Conservation (phyloP, 2,329 filamentous ascomycete genomes). For the Stachybotrys chlorohalonatus region DNA sequence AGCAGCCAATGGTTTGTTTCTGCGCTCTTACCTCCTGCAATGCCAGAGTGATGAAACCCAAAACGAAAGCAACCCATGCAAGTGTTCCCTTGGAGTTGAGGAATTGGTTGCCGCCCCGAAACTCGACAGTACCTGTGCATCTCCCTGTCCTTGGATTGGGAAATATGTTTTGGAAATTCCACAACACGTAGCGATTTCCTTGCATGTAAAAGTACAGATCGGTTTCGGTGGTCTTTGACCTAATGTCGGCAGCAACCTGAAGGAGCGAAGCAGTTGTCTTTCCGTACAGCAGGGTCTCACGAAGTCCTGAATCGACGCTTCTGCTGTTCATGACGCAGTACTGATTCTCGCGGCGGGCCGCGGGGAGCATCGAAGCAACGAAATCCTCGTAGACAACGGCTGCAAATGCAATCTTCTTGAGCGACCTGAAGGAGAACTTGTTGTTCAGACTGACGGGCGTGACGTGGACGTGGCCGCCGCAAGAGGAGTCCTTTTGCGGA, state of each 20-base stretch:
- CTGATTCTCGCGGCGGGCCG: constrained; percentile 22
- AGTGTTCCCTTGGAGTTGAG: constrained; percentile 25
- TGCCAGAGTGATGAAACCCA: constrained; percentile 27
- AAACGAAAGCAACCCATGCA: constrained; percentile 28
- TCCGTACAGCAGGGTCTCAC: constrained; percentile 16
- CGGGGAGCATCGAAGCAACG: constrained; percentile 20
- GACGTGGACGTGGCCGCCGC: constrained; percentile 30
- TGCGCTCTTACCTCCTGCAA: constrained; percentile 20
- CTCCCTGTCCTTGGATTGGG: constrained; percentile 25
- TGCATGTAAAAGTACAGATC: constrained; percentile 28
- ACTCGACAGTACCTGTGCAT: constrained; percentile 28
- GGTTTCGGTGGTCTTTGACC: constrained; percentile 12
- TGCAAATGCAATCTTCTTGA: constrained; percentile 28
- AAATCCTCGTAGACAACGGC: constrained; percentile 24
- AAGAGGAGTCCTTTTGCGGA: constrained; percentile 22
- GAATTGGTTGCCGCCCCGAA: constrained; percentile 29
- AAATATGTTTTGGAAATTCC: constrained; percentile 31
- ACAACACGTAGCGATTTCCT: constrained; percentile 27
- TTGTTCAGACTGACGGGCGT: constrained; percentile 22
- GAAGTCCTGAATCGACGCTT: constrained; percentile 20
- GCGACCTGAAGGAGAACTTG: constrained; percentile 23
- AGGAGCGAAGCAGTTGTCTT: constrained; percentile 15
- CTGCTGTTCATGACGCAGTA: constrained; percentile 24
- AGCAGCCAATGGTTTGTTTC: background rate
- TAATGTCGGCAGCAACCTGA: constrained; percentile 20